Evolutionary conservation across 2,329 filamentous ascomycete species (phyloP).

Genomic region (Apiospora kogelbergensis): DNA sequence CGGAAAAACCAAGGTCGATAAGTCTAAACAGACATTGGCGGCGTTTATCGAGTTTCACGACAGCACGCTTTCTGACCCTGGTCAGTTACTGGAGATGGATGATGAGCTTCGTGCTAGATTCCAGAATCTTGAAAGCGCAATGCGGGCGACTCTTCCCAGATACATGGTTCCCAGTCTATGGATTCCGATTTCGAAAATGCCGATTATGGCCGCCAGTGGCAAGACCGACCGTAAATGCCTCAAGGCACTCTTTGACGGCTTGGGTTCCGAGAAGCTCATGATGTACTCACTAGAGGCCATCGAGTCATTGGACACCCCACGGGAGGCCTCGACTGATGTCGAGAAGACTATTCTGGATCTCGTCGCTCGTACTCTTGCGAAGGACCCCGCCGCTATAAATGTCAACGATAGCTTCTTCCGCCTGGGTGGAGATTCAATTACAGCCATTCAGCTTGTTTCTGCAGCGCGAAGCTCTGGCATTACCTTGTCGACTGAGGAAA

Average conservation of each 20-base stretch:
- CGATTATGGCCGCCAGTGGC: conserved; percentile 10
- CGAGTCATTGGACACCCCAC: neutral
- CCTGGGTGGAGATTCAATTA: conserved; percentile 20
- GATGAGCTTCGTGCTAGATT: neutral
- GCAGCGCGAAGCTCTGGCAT: conserved; percentile 33
- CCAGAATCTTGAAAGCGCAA: neutral
- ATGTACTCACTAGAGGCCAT: neutral
- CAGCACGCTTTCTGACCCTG: neutral
- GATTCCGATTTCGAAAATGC: conserved; percentile 12
- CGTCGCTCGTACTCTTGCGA: conserved; percentile 2
- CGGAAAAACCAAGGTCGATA: conserved; percentile 9
- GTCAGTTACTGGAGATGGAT: neutral
- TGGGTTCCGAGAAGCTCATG: neutral
- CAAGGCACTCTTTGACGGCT: neutral
- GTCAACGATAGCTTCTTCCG: conserved; percentile 17
- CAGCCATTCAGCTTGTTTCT: conserved; percentile 1
- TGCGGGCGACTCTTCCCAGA: conserved; percentile 8
- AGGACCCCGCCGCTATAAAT: neutral
- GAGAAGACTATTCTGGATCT: conserved; percentile 11
- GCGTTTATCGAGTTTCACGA: neutral
- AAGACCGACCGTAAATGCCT: conserved; percentile 16
- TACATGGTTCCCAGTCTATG: conserved; percentile 15
- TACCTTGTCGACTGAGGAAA: conserved; percentile 35
- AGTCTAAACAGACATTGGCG: neutral
- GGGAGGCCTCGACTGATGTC: conserved; percentile 9